Percentiles rank a stretch among this genome's conserved stretches.
Evolutionary conservation across 108 stramenopile species (phyloP).

Genomic region (Fragilariopsis cylindrus): DNA sequence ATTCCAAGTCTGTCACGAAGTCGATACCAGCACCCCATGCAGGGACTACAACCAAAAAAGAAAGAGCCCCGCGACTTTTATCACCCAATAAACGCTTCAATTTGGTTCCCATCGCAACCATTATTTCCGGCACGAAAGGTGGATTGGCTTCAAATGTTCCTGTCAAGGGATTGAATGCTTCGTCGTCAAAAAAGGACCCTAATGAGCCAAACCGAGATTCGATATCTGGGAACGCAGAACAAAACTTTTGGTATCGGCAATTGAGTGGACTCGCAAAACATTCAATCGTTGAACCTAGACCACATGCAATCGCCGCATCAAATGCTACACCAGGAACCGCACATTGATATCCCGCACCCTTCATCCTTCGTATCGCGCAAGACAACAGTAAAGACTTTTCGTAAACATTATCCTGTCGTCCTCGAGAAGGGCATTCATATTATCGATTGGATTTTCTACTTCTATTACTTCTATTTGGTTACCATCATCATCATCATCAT

Average conservation of each 20-base stretch:
- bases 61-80: conserved; percentile 43
- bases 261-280: conserved; percentile 80
- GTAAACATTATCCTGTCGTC: conserved; percentile 8
- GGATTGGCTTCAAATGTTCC: conserved; percentile 64
- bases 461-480: not conserved
- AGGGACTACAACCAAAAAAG: conserved; percentile 84
- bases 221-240: conserved; percentile 60
- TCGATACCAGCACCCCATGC: conserved; percentile 68
- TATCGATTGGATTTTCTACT: not conserved
- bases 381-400: conserved; percentile 28
- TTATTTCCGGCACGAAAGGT: conserved; percentile 59
- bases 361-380: conserved; percentile 41
- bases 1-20: conserved; percentile 56
- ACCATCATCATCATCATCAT: not conserved
- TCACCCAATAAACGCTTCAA: conserved; percentile 35
- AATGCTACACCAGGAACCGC: conserved; percentile 51
- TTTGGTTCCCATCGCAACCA: conserved; percentile 43
- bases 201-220: conserved; percentile 57
- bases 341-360: conserved; percentile 68
- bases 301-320: conserved; percentile 37
- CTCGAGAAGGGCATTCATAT: conserved; percentile 7
- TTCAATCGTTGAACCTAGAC: conserved; percentile 43
- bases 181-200: conserved; percentile 52
- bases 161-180: conserved; percentile 22
- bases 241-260: conserved; percentile 45